Conservation (phyloP, 2,329 filamentous ascomycete genomes). For the Colletotrichum endophyticum region DNA sequence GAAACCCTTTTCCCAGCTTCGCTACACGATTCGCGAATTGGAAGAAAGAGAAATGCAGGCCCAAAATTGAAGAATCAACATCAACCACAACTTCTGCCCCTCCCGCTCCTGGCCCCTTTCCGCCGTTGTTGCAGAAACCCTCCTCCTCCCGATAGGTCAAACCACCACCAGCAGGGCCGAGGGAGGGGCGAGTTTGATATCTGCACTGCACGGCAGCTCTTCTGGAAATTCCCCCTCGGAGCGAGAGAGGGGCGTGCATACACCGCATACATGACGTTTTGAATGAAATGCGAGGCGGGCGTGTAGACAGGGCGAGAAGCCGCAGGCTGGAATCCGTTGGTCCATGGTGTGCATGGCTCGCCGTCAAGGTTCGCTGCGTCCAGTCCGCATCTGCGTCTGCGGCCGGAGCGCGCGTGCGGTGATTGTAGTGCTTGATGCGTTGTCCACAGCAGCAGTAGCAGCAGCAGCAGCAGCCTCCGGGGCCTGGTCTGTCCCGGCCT, state of each 20-base stretch:
- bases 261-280: neutral
- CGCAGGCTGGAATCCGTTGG: neutral
- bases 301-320: neutral
- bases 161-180: neutral
- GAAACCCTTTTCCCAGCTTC: neutral
- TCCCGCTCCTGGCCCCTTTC: neutral
- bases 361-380: neutral
- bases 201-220: neutral
- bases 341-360: neutral
- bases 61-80: neutral
- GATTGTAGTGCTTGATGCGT: neutral
- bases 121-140: neutral
- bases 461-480: neutral
- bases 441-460: neutral
- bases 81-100: neutral
- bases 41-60: neutral
- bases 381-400: neutral
- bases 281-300: neutral
- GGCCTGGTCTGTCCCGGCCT: neutral
- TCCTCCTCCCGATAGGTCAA: neutral
- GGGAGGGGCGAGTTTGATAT: neutral
- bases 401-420: neutral
- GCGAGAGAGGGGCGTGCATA: neutral
- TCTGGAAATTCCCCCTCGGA: neutral
- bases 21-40: conserved; percentile 5